phyloP scores from a whole-genome alignment of 2,329 filamentous ascomycete species.

The Podosphaera fusca region DNA sequence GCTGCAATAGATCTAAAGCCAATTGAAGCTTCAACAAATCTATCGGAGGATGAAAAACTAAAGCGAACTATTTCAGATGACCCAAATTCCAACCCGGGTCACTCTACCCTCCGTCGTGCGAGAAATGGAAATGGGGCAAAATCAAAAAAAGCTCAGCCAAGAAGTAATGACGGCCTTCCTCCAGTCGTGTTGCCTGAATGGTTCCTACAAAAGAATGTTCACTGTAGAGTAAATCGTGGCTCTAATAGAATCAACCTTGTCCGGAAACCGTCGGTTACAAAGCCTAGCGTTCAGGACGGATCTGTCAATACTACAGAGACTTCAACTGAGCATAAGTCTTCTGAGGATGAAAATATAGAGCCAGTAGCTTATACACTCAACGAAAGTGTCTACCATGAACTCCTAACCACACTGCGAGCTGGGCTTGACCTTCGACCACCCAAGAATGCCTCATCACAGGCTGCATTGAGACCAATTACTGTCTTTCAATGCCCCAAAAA shows the following conservation, averaged over 20 bases:
- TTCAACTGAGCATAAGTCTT: no score
- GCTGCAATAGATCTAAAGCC: conserved; percentile 1
- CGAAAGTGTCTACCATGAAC: conserved; percentile 14
- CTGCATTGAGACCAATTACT: conserved; percentile 27
- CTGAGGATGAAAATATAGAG: background rate
- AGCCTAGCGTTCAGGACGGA: background rate
- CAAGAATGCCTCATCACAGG: conserved; percentile 19
- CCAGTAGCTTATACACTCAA: conserved; percentile 10
- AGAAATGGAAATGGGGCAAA: conserved; percentile 4
- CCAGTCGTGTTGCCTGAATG: conserved; percentile 29
- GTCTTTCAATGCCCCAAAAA: conserved; percentile 34
- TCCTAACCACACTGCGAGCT: conserved; percentile 26
- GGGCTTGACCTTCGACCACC: conserved; percentile 23
- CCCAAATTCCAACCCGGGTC: conserved; percentile 1
- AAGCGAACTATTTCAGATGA: background rate
- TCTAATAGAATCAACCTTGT: conserved; percentile 2
- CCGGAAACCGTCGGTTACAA: background rate
- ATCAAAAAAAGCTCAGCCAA: background rate
- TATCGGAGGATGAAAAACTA: conserved; percentile 3
- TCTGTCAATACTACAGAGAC: background rate
- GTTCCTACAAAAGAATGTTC: conserved; percentile 31
- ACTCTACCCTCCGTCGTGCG: conserved; percentile 3
- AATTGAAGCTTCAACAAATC: conserved; percentile 5
- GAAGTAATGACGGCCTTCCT: conserved; percentile 19
- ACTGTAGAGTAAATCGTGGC: conserved; percentile 5